Evolutionary conservation across 495 filamentous ascomycete species (phyloP).

Genomic region (Tuber umbilicatum): DNA sequence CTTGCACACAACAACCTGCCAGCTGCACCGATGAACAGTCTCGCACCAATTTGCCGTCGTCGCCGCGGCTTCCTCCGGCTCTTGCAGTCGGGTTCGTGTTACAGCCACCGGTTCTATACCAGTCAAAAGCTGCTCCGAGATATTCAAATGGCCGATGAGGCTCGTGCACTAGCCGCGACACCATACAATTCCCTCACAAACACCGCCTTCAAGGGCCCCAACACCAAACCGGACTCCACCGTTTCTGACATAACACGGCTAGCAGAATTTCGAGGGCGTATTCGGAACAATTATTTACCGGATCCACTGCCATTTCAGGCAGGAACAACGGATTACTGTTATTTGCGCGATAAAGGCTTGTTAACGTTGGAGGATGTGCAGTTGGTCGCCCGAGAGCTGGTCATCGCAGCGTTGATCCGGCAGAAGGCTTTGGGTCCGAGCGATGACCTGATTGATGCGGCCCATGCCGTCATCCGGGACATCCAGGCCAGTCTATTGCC

Average conservation of each 20-base stretch:
- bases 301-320: background rate
- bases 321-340: constrained; percentile 4
- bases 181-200: background rate
- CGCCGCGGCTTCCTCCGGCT: background rate
- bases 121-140: background rate
- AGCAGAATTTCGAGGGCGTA: background rate
- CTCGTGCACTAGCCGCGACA: background rate
- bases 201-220: background rate
- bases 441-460: background rate
- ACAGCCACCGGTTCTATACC: background rate
- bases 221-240: background rate
- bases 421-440: background rate
- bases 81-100: background rate
- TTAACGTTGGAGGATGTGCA: background rate
- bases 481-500: background rate
- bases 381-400: background rate
- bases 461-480: background rate
- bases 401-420: background rate
- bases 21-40: background rate
- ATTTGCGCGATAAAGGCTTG: constrained; percentile 16
- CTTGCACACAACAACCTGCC: background rate
- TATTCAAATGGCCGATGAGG: background rate
- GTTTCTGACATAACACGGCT: background rate
- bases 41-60: background rate
- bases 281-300: background rate